phyloP scores from a whole-genome alignment of 2,329 filamentous ascomycete genomes.

The Tolypocladium ophioglossoides region DNA sequence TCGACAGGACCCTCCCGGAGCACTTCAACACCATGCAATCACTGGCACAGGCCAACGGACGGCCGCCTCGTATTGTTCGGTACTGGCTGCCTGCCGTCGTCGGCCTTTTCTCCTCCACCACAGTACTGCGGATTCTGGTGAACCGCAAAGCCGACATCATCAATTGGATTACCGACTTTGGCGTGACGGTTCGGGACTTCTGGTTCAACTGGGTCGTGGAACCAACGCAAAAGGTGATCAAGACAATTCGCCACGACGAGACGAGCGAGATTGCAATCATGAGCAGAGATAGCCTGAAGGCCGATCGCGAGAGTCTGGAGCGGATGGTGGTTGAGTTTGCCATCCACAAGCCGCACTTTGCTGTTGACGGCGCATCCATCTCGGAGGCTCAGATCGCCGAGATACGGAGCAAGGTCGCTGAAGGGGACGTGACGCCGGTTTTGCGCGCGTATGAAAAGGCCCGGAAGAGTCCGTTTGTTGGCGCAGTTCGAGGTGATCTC shows the following conservation, averaged over 20 bases:
- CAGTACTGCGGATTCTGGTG: constrained; percentile 68
- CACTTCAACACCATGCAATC: constrained; percentile 48
- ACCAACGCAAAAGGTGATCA: constrained; percentile 70
- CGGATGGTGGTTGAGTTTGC: constrained; percentile 98
- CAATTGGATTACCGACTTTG: constrained; percentile 70
- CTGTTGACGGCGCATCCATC: constrained; percentile 38
- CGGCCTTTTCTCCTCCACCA: constrained; percentile 73
- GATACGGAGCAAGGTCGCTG: constrained; percentile 69
- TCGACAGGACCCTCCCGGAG: constrained; percentile 56
- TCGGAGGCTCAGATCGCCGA: constrained; percentile 60
- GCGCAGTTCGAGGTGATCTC: constrained; percentile 76
- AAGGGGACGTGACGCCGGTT: constrained; percentile 89
- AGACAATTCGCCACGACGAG: constrained; percentile 87
- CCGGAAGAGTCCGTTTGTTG: constrained; percentile 68
- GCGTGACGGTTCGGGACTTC: constrained; percentile 73
- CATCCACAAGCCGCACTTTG: constrained; percentile 62
- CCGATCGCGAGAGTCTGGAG: constrained; percentile 84
- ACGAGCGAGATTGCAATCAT: constrained; percentile 93
- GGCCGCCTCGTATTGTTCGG: constrained; percentile 62
- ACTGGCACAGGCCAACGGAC: constrained; percentile 56
- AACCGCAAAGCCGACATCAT: constrained; percentile 67
- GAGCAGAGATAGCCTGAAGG: constrained; percentile 83
- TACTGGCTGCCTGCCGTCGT: constrained; percentile 78
- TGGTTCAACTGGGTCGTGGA: constrained; percentile 95
- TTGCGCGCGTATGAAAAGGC: constrained; percentile 87